These are phyloP conservation scores for Komagataella phaffii DNA, from an alignment of 805 yeast species.

Conservation along the genomic window DNA sequence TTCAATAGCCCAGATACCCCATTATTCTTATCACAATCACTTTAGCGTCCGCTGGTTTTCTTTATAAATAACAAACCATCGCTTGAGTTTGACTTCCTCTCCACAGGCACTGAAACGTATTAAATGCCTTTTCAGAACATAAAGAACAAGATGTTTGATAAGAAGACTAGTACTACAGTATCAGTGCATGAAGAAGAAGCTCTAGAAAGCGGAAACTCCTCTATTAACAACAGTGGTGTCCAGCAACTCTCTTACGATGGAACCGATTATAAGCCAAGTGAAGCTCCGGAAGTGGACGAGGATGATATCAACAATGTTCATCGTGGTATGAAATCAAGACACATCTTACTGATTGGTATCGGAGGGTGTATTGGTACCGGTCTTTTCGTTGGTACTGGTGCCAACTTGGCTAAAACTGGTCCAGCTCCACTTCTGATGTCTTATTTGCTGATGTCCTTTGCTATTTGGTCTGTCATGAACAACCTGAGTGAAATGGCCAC, in stretches of 20 bases:
- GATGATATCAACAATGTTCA: slow-evolving; percentile 11
- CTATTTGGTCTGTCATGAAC: slow-evolving; percentile 54
- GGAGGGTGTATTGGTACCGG: slow-evolving; percentile 70
- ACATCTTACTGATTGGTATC: slow-evolving; percentile 52
- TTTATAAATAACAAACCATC: neutral
- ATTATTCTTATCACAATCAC: neutral
- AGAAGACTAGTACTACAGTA: neutral
- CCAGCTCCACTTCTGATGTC: slow-evolving; percentile 39
- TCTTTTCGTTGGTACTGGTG: slow-evolving; percentile 34
- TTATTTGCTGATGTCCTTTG: slow-evolving; percentile 46
- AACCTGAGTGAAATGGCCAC: slow-evolving; percentile 59
- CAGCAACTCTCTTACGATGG: neutral
- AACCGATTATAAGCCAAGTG: neutral
- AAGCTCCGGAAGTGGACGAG: neutral
- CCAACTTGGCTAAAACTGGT: slow-evolving; percentile 19
- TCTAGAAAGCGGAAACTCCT: neutral
- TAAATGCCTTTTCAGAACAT: neutral
- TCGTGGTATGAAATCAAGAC: slow-evolving; percentile 31
- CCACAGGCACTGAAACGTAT: neutral
- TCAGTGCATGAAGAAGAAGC: neutral
- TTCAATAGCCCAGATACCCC: neutral
- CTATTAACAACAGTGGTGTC: neutral
- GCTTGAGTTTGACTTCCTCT: neutral
- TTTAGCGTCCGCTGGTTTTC: neutral
- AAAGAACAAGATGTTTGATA: neutral